A percentile compares a stretch with the other conserved stretches of the same genome.
phyloP scores from a whole-genome alignment of 208 protist genomes.

The Novymonas esmeraldas region DNA sequence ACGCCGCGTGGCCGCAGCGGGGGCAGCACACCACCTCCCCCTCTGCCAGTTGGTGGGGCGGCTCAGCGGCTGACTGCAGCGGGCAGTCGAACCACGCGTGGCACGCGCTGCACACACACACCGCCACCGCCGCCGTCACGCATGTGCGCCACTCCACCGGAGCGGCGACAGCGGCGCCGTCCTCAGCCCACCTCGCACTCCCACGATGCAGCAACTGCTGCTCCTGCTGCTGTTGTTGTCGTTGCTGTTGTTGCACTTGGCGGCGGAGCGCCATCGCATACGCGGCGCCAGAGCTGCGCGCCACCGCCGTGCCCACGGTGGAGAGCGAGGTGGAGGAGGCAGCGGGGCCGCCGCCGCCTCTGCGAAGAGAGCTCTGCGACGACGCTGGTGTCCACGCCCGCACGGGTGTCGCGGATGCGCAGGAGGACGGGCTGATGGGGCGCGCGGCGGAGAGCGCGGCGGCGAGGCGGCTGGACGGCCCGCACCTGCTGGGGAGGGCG shows the following conservation, averaged over 20 bases:
- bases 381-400: neutral
- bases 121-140: constrained; percentile 13
- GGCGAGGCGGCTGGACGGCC: neutral
- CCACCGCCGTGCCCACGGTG: constrained; percentile 30
- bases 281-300: constrained; percentile 22
- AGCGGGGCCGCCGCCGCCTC: neutral
- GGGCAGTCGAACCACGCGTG: constrained; percentile 7
- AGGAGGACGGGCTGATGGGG: neutral
- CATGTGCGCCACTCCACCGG: constrained; percentile 19
- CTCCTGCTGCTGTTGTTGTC: neutral
- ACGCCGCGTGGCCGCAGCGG: constrained; percentile 12
- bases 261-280: constrained; percentile 23
- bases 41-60: neutral
- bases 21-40: constrained; percentile 2
- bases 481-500: no score
- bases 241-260: constrained; percentile 17
- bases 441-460: neutral
- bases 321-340: constrained; percentile 12
- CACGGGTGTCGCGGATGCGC: neutral
- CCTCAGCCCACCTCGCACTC: neutral
- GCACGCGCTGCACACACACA: constrained; percentile 21
- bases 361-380: neutral
- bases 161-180: neutral
- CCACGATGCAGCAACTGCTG: neutral
- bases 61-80: neutral